Base-by-base conservation (phyloP, 2,329 filamentous ascomycete genomes). In the Orbilia oligospora region DNA sequence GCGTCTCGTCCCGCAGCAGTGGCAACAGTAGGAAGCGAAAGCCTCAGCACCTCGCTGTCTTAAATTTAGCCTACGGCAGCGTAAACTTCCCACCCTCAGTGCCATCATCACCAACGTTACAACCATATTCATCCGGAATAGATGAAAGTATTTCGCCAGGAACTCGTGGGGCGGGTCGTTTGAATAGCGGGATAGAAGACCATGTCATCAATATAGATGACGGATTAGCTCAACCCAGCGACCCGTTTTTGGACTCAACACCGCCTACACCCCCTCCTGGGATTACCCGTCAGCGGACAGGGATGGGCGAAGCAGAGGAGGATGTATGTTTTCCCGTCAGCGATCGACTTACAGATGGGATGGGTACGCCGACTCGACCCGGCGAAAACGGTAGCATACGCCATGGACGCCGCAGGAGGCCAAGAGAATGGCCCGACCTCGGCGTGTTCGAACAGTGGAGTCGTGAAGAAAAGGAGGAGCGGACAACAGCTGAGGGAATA, bases 251-350 rank as follows among this genome's bases (percentile, higher is more conserved):
- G 27, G 76, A 76, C n/a, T 85, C 84, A 18, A 84, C 85, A 3
- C 85, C 86, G 2, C 81, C 83, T 68, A 87, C 84, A 33, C 84
- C 84, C 10, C 84, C 84, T 12, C 81, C 83, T 14, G 82, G 85
- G 76, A 82, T 81, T n/a, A 81, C 86, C 61, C 87, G 91, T 44
- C 87, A 88, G 71, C 90, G 89, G 4, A 87, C 90, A 80, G 87
- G 88, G 12, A 44, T 70, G 20, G 84, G 91, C 12, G 87, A 91
- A 10, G 92, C 91, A 0, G 90, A 96, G 82, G 92, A 92, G 80
- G 96, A 98, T 85, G 94, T 98, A 0, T 97, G 96, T 85, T 97
- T 97, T 82, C 95, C 94, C 0, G 90, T 90, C 5, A 91, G 92
- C 69, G 90, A 87, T 0, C 93, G 97, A 82, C 86, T 96, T 58